Base-by-base conservation (phyloP, 2,329 filamentous ascomycete species). In the Fonsecaea pugnacius region DNA sequence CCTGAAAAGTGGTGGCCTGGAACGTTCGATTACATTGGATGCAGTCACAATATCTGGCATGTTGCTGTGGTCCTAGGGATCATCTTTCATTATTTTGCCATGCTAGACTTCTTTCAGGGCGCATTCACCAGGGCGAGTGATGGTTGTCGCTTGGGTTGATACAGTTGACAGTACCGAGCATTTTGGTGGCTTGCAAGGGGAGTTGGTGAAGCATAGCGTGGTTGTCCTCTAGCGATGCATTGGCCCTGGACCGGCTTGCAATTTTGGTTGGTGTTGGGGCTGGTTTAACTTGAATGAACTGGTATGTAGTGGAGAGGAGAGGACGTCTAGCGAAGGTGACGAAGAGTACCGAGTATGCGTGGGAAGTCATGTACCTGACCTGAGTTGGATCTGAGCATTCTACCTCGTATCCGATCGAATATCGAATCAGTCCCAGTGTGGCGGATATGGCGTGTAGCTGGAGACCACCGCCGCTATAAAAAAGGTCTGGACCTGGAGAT, bases 41-140 rank as follows among this genome's bases (percentile, higher is more conserved):
- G 92, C 52, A 96, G 91, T 76, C 95, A 99, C 79, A 99, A 99
- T 77, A 87, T 99, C 64, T 99, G 95, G 95, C 95, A 99, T 77
- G 79, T 96, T 36, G 95, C 95, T 7, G 95, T 99, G 10, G 81
- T 99, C 32, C 92, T 93, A 16, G 95, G 95, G 10, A 99, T 99
- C 63, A 78, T 98, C n/a, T 98, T 96, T 76, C 95, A 99, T 77
- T 99, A 98, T 78, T 84, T 85, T 24, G 95, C 95, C 18, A 97
- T 99, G 94, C 91, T 97, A 77, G 86, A 92, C 62, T 95, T 99
- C 77, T 99, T 99, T 74, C 84, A 89, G 4, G 85, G 84, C 46
- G 91, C 91, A 10, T 94, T 94, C 77, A 78, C 82, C 69, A 84
- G 89, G 65, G 90, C 89, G 74, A 82, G 71, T 52, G 71, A 66